These are phyloP conservation scores for Crucibulum laeve DNA, from an alignment of 768 basidiomycete genomes.

Conservation along the genomic window DNA sequence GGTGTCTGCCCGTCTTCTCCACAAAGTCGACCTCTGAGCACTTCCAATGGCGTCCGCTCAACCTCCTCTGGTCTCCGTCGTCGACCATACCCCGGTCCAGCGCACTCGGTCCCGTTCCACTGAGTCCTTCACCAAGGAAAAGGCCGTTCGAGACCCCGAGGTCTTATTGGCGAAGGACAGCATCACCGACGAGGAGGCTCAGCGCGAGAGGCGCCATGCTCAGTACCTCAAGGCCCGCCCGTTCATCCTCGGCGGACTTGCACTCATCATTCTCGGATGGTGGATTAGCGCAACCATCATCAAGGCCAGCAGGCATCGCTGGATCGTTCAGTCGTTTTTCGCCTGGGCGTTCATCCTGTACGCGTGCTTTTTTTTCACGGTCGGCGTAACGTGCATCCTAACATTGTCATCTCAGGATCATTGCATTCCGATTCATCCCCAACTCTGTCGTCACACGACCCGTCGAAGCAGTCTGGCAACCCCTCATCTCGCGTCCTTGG, in stretches of 20 bases:
- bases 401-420: constrained; percentile 39
- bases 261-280: constrained; percentile 72
- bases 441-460: constrained; percentile 66
- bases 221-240: constrained; percentile 27
- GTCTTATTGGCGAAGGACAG: not conserved
- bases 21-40: not conserved
- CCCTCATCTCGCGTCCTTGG: constrained; percentile 64
- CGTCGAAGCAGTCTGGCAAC: constrained; percentile 67
- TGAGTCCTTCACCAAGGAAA: constrained; percentile 17
- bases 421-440: constrained; percentile 83
- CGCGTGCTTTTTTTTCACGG: constrained; percentile 18
- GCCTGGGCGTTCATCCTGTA: constrained; percentile 81
- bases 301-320: constrained; percentile 67
- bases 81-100: constrained; percentile 6
- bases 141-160: constrained; percentile 2
- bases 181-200: not conserved
- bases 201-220: no score
- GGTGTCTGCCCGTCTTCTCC: not conserved
- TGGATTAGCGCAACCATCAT: constrained; percentile 79
- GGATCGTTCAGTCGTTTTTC: constrained; percentile 79
- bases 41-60: constrained; percentile 6
- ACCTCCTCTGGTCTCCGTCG: not conserved
- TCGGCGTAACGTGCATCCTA: constrained; percentile 1
- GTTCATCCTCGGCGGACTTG: constrained; percentile 47
- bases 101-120: constrained; percentile 11